Percentiles rank a stretch among this genome's conserved stretches.
These are phyloP conservation scores for Hypomyces rosellus DNA, from an alignment of 2,329 filamentous ascomycete genomes.

Conservation along the genomic window DNA sequence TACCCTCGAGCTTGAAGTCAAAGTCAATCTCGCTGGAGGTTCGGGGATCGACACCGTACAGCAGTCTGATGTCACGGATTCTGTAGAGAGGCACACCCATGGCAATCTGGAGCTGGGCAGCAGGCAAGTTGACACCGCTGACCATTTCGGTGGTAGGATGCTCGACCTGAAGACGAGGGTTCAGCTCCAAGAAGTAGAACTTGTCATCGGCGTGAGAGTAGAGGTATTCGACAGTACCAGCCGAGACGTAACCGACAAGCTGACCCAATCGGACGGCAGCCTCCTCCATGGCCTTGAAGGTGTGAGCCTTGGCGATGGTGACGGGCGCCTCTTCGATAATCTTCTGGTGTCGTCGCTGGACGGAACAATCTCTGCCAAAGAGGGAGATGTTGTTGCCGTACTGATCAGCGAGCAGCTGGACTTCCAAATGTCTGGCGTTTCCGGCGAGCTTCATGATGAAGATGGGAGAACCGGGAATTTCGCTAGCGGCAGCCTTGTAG, in stretches of 20 bases:
- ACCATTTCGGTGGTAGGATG: constrained; percentile 99
- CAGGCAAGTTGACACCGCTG: constrained; percentile 91
- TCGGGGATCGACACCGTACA: constrained; percentile 93
- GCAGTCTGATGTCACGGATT: constrained; percentile 89
- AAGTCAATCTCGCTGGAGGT: constrained; percentile 87
- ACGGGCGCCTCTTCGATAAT: constrained; percentile 99
- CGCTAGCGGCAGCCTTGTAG: constrained; percentile 93
- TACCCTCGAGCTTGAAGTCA: constrained; percentile 83
- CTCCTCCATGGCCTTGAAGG: constrained; percentile 94
- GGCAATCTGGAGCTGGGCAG: constrained; percentile 95
- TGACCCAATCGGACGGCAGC: constrained; percentile 89
- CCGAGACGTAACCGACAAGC: constrained; percentile 96
- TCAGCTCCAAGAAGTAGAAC: constrained; percentile 98
- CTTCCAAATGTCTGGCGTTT: constrained; percentile 93
- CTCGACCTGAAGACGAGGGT: constrained; percentile 98
- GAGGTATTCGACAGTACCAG: constrained; percentile 96
- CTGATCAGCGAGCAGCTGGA: constrained; percentile 94
- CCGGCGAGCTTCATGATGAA: constrained; percentile 99
- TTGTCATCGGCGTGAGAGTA: constrained; percentile 98
- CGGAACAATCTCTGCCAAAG: constrained; percentile 97
- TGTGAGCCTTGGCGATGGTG: constrained; percentile 82
- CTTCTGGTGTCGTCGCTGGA: constrained; percentile 97
- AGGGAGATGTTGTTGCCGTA: constrained; percentile 99
- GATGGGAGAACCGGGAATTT: constrained; percentile 97
- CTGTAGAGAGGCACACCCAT: constrained; percentile 97